Evolutionary conservation across 768 basidiomycete species (phyloP), one percentile per base, ranked within the genome.

Genomic region (Termitomyces sp.): DNA sequence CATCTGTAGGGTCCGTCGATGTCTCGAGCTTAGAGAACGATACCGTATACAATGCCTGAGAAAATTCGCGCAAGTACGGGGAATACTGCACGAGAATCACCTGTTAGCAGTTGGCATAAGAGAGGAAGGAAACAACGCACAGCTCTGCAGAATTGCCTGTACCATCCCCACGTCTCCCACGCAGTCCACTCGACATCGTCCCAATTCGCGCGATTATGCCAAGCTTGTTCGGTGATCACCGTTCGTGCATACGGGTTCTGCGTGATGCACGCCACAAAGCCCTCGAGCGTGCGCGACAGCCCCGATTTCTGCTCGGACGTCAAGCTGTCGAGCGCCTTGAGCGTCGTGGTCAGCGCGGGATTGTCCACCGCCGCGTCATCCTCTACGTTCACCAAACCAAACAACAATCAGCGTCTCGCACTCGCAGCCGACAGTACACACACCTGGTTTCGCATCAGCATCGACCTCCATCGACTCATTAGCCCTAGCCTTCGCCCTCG

Each of bases 141-240:
- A 70, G 75, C 79, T 66, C 92, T 79, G 71, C 89, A 91, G 75
- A 93, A 95, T 65, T 96, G 91, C 60, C 89, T 78, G 65, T 90
- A 95, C 93, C 93, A 95, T 2, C 89, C 87, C 88, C 91, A 93
- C 0, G 87, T 90, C 74, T 91, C 87, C 92, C 91, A 94, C 1
- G 82, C 78, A 67, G 82, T 81, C 93, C 93, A 95, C 56, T 89
- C 87, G 30, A 85, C 82, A 40, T 82, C 79, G 23, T 77, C 78
- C 91, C 91, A 93, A 33, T 75, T 80, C 1, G 76, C 77, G 26
- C 90, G 86, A 46, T 82, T 82, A 36, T 84, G 78, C 93, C 92
- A 94, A 0, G 84, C 82, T 5, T 79, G 75, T 64, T 86, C 84
- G 4, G 79, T 78, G 32, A 94, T 81, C 40, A 92, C 83, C 26